Conservation (phyloP, 179 eudicot species). For the Silene coronaria region DNA sequence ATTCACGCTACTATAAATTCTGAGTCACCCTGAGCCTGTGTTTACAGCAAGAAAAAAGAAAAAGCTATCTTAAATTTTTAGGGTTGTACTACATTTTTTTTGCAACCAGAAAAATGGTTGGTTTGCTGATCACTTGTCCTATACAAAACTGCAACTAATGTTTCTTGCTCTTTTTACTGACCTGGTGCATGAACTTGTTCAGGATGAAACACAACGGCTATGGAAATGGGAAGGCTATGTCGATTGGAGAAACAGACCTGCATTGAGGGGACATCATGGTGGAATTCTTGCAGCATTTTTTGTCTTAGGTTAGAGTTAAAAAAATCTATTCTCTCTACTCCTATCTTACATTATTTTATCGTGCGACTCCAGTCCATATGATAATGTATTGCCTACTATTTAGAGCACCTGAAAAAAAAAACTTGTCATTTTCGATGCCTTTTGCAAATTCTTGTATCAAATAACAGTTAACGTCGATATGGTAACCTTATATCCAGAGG, state of each 20-base stretch:
- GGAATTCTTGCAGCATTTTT: conserved; percentile 70
- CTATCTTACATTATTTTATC: too few relatives aligned
- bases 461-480: too few relatives aligned
- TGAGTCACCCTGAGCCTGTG: conserved; percentile 12
- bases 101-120: conserved; percentile 18
- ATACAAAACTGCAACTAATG: not conserved
- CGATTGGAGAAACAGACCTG: conserved; percentile 57
- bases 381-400: too few relatives aligned
- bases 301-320: conserved; percentile 42
- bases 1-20: conserved; percentile 28
- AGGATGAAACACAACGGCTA: conserved; percentile 26
- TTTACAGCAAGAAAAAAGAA: not conserved
- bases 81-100: not conserved
- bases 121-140: not conserved
- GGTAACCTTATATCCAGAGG: too few relatives aligned
- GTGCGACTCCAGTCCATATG: not conserved
- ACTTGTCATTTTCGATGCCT: too few relatives aligned
- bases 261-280: conserved; percentile 53
- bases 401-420: too few relatives aligned
- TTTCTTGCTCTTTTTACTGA: conserved; percentile 5
- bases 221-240: conserved; percentile 59
- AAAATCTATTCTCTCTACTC: too few relatives aligned
- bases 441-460: too few relatives aligned
- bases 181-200: not conserved
- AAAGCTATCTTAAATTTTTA: not conserved